Evolutionary conservation across 2,329 filamentous ascomycete species (phyloP), one percentile per base, ranked within the genome.

Genomic region (Penicillium sp.): DNA sequence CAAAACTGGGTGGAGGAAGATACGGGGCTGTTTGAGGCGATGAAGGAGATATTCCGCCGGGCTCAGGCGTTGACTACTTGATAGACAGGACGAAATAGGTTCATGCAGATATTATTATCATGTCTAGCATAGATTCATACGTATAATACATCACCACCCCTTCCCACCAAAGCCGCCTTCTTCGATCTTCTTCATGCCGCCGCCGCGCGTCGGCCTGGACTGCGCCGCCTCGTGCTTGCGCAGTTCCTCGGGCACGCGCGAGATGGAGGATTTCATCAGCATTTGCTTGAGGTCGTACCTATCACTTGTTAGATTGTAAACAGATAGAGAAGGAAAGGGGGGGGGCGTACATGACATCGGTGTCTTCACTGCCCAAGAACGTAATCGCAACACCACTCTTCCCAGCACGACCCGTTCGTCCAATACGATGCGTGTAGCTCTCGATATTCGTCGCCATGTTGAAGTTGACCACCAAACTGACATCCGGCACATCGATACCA

Each of bases 381-480:
- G 94, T 99, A 61, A 99, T 94, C 2, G 94, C 90, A 51, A 96
- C 87, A 87, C 94, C 94, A 64, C 84, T 92, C 83, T 97, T 97
- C 60, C 94, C 94, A 2, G 94, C 94, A 86, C 94, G 89, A 81
- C 94, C 94, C 1, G 94, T 99, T 77, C 94, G 88, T 73, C 94
- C 94, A 67, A 99, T 89, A 77, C 94, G 87, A 80, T 99, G 94
- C 2, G 93, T 97, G 72, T 99, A 99, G 68, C 85, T 88, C 77
- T 99, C 94, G 64, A 99, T 97, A 64, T 81, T 91, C 12, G 78
- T 86, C 0, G 94, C 89, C 94, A 99, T 97, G 80, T 97, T 99
- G 83, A 97, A 99, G 79, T 99, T 99, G 71, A 99, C 83, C 57
- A 99, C 94, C 59, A 99, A 82, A 60, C 85, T 90, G 42, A 99